A percentile compares a stretch with the other conserved stretches of the same genome.
phyloP scores from a whole-genome alignment of 805 yeast species.

The Kluyveromyces starmeri region DNA sequence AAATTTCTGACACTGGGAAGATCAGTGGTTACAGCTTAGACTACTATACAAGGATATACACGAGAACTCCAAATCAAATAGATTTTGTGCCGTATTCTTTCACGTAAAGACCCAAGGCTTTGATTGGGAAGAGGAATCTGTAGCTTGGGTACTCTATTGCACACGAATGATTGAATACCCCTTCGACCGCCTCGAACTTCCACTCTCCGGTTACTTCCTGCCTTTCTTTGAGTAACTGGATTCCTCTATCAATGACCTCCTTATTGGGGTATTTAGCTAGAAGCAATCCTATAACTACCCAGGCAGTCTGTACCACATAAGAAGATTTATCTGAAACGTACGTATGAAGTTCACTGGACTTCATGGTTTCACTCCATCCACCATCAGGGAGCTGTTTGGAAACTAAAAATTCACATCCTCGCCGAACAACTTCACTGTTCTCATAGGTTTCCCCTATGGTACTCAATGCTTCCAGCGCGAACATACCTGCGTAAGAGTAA shows the following conservation, averaged over 20 bases:
- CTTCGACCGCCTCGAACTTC: slow-evolving; percentile 78
- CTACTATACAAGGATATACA: too few relatives aligned
- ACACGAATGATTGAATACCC: slow-evolving; percentile 90
- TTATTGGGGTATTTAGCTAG: slow-evolving; percentile 73
- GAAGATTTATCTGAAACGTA: slow-evolving; percentile 61
- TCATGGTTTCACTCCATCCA: slow-evolving; percentile 96
- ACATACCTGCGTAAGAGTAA: slow-evolving; percentile 93
- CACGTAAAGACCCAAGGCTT: slow-evolving; percentile 75
- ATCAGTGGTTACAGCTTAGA: too few relatives aligned
- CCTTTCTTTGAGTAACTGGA: slow-evolving; percentile 50
- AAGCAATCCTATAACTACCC: slow-evolving; percentile 80
- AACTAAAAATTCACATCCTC: slow-evolving; percentile 80
- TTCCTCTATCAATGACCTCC: slow-evolving; percentile 52
- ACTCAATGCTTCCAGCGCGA: slow-evolving; percentile 86
- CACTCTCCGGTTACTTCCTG: slow-evolving; percentile 78
- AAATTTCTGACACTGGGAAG: background rate
- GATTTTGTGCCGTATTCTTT: slow-evolving; percentile 12
- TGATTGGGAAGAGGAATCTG: slow-evolving; percentile 79
- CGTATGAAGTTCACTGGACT: slow-evolving; percentile 71
- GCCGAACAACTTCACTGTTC: slow-evolving; percentile 51
- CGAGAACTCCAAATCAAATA: background rate
- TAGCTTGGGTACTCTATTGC: slow-evolving; percentile 96
- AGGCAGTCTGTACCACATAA: slow-evolving; percentile 80
- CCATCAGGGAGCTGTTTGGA: slow-evolving; percentile 77
- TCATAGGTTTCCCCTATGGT: slow-evolving; percentile 57